Conservation (phyloP, 2,329 filamentous ascomycete genomes). For the Aspergillus versicolor region DNA sequence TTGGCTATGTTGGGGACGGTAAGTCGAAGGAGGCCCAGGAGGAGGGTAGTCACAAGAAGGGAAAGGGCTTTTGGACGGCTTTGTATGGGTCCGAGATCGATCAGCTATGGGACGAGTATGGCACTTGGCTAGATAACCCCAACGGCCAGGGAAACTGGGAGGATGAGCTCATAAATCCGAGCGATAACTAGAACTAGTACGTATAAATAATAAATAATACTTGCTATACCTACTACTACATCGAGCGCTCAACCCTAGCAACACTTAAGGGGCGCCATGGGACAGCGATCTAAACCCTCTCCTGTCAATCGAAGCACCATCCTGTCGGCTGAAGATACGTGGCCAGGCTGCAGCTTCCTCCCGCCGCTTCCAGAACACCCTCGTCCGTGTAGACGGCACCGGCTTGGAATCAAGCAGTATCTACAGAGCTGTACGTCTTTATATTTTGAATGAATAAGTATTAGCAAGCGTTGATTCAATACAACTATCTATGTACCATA, state of each 20-base stretch:
- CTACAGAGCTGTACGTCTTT: neutral
- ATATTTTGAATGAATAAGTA: neutral
- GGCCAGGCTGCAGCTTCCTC: neutral
- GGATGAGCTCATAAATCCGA: conserved; percentile 27
- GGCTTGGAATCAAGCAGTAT: neutral
- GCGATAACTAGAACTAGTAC: conserved; percentile 4
- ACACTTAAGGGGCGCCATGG: neutral
- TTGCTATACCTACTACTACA: neutral
- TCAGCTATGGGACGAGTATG: conserved; percentile 75
- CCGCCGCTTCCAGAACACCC: neutral
- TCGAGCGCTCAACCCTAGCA: no score
- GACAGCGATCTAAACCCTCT: neutral
- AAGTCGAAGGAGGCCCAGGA: conserved; percentile 7
- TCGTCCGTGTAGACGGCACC: neutral
- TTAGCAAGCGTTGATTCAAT: conserved; percentile 18
- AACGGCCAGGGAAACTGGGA: conserved; percentile 26
- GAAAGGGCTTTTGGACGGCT: conserved; percentile 34
- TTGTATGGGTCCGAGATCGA: conserved; percentile 66
- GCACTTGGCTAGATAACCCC: conserved; percentile 44
- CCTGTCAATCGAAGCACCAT: no score
- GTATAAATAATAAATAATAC: neutral
- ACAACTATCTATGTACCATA: conserved; percentile 21
- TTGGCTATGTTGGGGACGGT: conserved; percentile 37
- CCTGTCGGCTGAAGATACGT: neutral
- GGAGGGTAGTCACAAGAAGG: neutral